These are phyloP conservation scores for Petrea volubilis DNA, from an alignment of 257 asterid genomes.

Conservation along the genomic window DNA sequence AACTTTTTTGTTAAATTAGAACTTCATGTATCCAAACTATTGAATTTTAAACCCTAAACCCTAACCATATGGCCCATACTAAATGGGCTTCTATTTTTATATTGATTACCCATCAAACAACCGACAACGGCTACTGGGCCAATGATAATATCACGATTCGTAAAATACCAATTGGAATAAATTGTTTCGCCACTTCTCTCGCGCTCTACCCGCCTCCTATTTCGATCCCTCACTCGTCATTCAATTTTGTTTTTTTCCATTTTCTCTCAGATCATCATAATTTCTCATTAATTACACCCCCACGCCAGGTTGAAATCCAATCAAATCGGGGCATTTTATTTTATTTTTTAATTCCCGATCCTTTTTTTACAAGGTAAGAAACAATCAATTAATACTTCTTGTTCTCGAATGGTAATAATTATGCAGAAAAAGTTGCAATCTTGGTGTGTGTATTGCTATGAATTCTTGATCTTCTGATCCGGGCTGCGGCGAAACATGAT, in stretches of 20 bases:
- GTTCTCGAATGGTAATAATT: constrained; percentile 24
- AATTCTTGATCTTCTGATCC: constrained; percentile 23
- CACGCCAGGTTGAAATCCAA: constrained; percentile 26
- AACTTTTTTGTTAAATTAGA: no score
- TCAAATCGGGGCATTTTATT: constrained; percentile 22
- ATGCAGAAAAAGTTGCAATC: constrained; percentile 20
- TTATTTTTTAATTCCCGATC: no score
- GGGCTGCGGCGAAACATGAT: constrained; percentile 16
- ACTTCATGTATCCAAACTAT: no score
- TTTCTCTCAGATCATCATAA: constrained; percentile 26
- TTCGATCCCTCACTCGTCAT: constrained; percentile 36
- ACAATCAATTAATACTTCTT: constrained; percentile 23
- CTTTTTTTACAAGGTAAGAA: constrained; percentile 35
- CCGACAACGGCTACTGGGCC: constrained; percentile 9
- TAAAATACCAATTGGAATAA: not conserved
- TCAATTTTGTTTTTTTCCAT: constrained; percentile 16
- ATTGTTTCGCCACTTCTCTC: constrained; percentile 24
- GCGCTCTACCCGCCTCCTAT: constrained; percentile 40
- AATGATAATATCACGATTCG: not conserved
- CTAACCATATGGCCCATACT: not conserved
- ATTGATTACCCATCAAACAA: not conserved
- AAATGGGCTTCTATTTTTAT: not conserved
- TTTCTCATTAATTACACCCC: constrained; percentile 24
- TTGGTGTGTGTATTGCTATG: constrained; percentile 13
- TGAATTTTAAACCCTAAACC: no score